Percentiles rank a stretch among this genome's conserved stretches.
Conservation (phyloP, 768 basidiomycete species). For the Dentipellis sp. region DNA sequence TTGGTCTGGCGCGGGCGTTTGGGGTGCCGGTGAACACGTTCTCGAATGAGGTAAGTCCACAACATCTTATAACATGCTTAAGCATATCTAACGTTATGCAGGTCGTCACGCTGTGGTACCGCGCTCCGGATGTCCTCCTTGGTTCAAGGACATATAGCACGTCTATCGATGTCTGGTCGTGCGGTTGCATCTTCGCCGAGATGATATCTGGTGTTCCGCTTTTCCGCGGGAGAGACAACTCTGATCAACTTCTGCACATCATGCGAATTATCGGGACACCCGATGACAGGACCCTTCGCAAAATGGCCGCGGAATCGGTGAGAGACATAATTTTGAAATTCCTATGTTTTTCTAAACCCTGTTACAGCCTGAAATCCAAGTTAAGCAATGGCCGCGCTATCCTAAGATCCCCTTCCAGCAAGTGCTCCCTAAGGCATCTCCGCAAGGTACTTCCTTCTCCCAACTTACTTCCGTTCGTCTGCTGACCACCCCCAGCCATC, state of each 20-base stretch:
- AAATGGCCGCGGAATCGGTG: constrained; percentile 87
- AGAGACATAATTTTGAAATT: constrained; percentile 19
- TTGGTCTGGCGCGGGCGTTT: constrained; percentile 94
- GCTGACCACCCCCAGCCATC: constrained; percentile 43
- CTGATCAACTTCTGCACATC: constrained; percentile 96
- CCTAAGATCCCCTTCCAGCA: constrained; percentile 76
- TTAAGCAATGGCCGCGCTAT: constrained; percentile 83
- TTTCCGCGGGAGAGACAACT: constrained; percentile 94
- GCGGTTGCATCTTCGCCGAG: constrained; percentile 98
- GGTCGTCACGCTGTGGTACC: constrained; percentile 99
- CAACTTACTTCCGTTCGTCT: background rate
- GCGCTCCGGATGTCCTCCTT: constrained; percentile 94
- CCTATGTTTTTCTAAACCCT: constrained; percentile 7
- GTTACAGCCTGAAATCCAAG: constrained; percentile 65
- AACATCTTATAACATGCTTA: background rate
- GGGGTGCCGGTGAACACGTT: constrained; percentile 99
- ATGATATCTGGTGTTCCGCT: constrained; percentile 98
- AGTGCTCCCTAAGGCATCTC: constrained; percentile 77
- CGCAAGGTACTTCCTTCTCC: constrained; percentile 48
- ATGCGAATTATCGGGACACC: constrained; percentile 97
- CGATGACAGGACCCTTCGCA: constrained; percentile 75
- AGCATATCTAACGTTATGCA: constrained; percentile 21
- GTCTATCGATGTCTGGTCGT: constrained; percentile 98
- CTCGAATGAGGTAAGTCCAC: constrained; percentile 72
- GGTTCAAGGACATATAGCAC: constrained; percentile 97